phyloP scores from a whole-genome alignment of 2,329 filamentous ascomycete species.

The Ascochyta rabiei region DNA sequence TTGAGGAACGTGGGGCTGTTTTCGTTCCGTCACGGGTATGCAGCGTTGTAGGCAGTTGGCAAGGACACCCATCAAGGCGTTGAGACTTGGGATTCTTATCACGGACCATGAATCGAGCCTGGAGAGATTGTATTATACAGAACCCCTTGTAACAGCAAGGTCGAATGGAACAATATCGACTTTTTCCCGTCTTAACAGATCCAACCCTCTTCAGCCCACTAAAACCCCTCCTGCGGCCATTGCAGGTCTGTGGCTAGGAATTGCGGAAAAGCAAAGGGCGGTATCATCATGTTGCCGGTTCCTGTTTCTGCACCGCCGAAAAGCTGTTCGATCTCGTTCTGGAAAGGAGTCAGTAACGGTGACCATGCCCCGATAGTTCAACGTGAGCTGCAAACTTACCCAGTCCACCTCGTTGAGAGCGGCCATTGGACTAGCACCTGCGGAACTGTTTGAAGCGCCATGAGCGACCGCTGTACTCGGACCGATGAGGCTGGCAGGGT shows the following conservation, averaged over 20 bases:
- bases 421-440: slow-evolving; percentile 30
- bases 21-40: background rate
- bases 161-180: too few species aligned
- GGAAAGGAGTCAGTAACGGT: slow-evolving; percentile 6
- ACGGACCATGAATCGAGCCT: too few species aligned
- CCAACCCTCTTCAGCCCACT: background rate
- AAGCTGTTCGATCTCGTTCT: slow-evolving; percentile 56
- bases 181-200: too few species aligned
- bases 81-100: background rate
- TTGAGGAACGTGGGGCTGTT: background rate
- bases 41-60: background rate
- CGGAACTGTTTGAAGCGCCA: background rate
- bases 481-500: background rate
- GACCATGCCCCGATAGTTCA: background rate
- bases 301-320: slow-evolving; percentile 47
- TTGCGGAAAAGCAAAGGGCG: slow-evolving; percentile 44
- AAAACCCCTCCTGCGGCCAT: slow-evolving; percentile 19
- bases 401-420: slow-evolving; percentile 65
- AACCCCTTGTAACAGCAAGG: too few species aligned
- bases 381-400: slow-evolving; percentile 54
- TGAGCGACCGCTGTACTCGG: background rate
- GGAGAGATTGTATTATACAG: too few species aligned
- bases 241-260: slow-evolving; percentile 35
- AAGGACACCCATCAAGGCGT: background rate
- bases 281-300: slow-evolving; percentile 39